Percentiles rank a stretch among this genome's conserved stretches.
Evolutionary conservation across 805 yeast species (phyloP).

Genomic region (Cyberlindnera amylophila): DNA sequence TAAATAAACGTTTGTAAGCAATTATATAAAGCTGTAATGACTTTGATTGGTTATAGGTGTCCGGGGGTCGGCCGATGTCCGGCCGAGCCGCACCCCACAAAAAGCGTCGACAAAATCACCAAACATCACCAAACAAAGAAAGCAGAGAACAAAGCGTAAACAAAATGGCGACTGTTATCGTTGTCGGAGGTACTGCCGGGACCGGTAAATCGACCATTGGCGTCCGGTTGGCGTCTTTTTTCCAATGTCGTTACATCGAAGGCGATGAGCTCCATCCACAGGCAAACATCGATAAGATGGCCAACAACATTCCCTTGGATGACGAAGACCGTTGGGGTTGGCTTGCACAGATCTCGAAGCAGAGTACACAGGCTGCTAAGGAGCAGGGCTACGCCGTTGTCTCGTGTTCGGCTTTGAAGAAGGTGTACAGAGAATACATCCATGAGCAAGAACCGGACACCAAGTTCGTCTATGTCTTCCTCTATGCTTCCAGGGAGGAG

Average conservation of each 20-base stretch:
- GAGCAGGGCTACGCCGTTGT: slow-evolving; percentile 43
- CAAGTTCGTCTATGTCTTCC: slow-evolving; percentile 57
- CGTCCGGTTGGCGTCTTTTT: slow-evolving; percentile 39
- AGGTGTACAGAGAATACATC: slow-evolving; percentile 63
- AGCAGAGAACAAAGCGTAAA: neutral
- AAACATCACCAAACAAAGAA: too few species aligned
- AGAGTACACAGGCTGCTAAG: slow-evolving; percentile 37
- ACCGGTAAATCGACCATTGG: slow-evolving; percentile 90
- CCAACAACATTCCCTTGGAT: slow-evolving; percentile 69
- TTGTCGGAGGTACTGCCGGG: slow-evolving; percentile 95
- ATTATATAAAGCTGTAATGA: too few species aligned
- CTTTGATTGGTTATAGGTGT: too few species aligned
- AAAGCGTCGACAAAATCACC: too few species aligned
- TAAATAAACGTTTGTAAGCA: too few species aligned
- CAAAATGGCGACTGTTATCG: slow-evolving; percentile 36
- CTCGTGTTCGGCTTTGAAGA: slow-evolving; percentile 84
- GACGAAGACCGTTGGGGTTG: slow-evolving; percentile 95
- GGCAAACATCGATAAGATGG: slow-evolving; percentile 78
- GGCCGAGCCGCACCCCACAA: too few species aligned
- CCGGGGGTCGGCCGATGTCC: too few species aligned
- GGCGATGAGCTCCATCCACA: slow-evolving; percentile 81
- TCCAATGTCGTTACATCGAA: slow-evolving; percentile 62
- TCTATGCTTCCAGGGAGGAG: slow-evolving; percentile 60
- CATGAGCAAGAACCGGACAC: slow-evolving; percentile 33
- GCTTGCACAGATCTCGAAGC: slow-evolving; percentile 52